A percentile compares a stretch with the other conserved stretches of the same genome.
These are phyloP conservation scores for Malassezia japonica DNA, from an alignment of 1,284 basidiomycete genomes.

Conservation along the genomic window DNA sequence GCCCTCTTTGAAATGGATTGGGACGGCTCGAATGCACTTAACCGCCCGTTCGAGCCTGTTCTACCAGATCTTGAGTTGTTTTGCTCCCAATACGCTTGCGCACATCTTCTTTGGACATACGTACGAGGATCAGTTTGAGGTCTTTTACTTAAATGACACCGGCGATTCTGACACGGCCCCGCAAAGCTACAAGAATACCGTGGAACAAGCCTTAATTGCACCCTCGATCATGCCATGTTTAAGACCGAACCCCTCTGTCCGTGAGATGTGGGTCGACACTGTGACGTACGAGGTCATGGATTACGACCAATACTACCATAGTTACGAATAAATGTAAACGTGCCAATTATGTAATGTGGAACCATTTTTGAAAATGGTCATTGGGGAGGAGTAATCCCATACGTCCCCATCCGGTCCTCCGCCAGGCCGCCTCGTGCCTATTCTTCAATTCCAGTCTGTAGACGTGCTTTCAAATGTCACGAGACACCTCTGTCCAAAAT, in stretches of 20 bases:
- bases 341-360: too few relatives aligned
- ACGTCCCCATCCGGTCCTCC: too few relatives aligned
- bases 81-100: slow-evolving; percentile 63
- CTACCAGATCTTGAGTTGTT: slow-evolving; percentile 62
- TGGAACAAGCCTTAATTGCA: slow-evolving; percentile 50
- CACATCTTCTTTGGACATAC: slow-evolving; percentile 73
- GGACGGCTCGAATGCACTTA: slow-evolving; percentile 57
- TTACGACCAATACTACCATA: slow-evolving; percentile 43
- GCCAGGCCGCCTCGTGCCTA: too few relatives aligned
- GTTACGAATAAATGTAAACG: too few relatives aligned
- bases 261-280: slow-evolving; percentile 68
- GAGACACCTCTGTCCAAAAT: too few relatives aligned
- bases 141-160: slow-evolving; percentile 67
- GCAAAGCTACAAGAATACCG: slow-evolving; percentile 31
- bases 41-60: slow-evolving; percentile 35
- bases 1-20: too few relatives aligned
- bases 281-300: slow-evolving; percentile 48
- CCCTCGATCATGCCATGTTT: slow-evolving; percentile 65
- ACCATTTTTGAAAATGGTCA: too few relatives aligned
- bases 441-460: too few relatives aligned
- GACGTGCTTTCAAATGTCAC: too few relatives aligned
- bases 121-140: slow-evolving; percentile 68
- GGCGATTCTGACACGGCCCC: slow-evolving; percentile 52
- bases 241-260: slow-evolving; percentile 69
- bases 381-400: too few relatives aligned